Percentiles rank a stretch among this genome's conserved stretches.
Conservation (phyloP, 2,329 filamentous ascomycete species). For the Ophiostoma sp. region DNA sequence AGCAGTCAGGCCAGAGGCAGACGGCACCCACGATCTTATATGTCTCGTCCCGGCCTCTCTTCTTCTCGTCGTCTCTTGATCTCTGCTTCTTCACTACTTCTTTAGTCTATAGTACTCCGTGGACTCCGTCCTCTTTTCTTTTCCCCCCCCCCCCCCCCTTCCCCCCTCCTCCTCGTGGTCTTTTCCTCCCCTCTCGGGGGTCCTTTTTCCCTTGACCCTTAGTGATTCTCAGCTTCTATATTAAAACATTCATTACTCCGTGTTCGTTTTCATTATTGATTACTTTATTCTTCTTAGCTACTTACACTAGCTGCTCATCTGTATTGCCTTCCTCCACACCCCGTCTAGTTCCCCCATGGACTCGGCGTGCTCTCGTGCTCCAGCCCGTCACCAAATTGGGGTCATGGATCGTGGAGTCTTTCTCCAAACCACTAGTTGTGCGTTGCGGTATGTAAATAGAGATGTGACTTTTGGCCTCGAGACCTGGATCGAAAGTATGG, state of each 20-base stretch:
- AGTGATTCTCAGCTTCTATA: not conserved
- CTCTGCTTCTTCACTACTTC: not conserved
- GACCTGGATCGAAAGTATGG: not conserved
- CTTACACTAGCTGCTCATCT: too few species aligned
- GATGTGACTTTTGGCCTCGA: not conserved
- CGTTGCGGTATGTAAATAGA: not conserved
- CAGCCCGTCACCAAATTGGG: not conserved
- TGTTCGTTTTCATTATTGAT: not conserved
- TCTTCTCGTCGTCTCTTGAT: not conserved
- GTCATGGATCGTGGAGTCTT: not conserved
- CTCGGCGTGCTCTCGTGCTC: too few species aligned
- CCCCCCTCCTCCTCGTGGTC: not conserved
- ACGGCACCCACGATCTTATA: conserved; percentile 2
- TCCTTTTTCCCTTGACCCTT: not conserved
- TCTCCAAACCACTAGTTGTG: too few species aligned
- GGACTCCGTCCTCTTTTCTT: not conserved
- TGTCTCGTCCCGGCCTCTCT: not conserved
- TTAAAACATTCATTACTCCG: too few species aligned
- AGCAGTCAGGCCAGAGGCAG: not conserved
- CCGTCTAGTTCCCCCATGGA: too few species aligned
- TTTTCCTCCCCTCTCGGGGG: not conserved
- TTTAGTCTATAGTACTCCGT: conserved; percentile 1
- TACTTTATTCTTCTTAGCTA: too few species aligned
- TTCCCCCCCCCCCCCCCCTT: not conserved
- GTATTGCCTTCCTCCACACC: too few species aligned